A percentile compares a stretch with the other conserved stretches of the same genome.
Conservation (phyloP, 768 basidiomycete genomes). For the Clitopilus hobsonii region DNA sequence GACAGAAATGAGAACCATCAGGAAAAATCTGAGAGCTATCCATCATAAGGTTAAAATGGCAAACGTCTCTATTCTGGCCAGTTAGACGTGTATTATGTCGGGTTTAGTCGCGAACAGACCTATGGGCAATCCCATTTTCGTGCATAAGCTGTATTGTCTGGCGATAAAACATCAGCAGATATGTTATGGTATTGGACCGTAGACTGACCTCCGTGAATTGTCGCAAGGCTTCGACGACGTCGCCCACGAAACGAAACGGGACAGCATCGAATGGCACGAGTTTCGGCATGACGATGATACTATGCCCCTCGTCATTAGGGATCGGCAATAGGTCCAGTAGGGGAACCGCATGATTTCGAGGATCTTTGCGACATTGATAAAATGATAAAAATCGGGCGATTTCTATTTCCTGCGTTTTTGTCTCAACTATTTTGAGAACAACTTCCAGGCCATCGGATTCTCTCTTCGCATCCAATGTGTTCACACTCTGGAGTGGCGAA, state of each 20-base stretch:
- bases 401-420: constrained; percentile 5
- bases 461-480: constrained; percentile 12
- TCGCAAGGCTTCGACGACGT: constrained; percentile 15
- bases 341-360: constrained; percentile 17
- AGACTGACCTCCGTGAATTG: constrained; percentile 16
- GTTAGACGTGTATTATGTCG: background rate
- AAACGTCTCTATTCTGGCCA: constrained; percentile 14
- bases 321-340: constrained; percentile 17
- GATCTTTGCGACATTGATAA: constrained; percentile 6
- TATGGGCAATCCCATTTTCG: constrained; percentile 11
- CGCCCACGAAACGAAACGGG: constrained; percentile 16
- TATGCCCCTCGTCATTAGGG: constrained; percentile 9
- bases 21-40: constrained; percentile 9
- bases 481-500: no score
- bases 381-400: constrained; percentile 12
- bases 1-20: constrained; percentile 7
- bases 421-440: constrained; percentile 11
- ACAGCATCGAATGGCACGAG: constrained; percentile 10
- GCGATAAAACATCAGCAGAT: background rate
- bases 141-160: constrained; percentile 19
- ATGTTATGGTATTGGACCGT: background rate
- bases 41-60: constrained; percentile 13
- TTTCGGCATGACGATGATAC: constrained; percentile 18
- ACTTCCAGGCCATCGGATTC: constrained; percentile 13
- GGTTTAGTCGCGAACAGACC: constrained; percentile 3